Evolutionary conservation across 2,329 filamentous ascomycete species (phyloP), one percentile per base, ranked within the genome.

Genomic region (Emmonsiellopsis sp.): DNA sequence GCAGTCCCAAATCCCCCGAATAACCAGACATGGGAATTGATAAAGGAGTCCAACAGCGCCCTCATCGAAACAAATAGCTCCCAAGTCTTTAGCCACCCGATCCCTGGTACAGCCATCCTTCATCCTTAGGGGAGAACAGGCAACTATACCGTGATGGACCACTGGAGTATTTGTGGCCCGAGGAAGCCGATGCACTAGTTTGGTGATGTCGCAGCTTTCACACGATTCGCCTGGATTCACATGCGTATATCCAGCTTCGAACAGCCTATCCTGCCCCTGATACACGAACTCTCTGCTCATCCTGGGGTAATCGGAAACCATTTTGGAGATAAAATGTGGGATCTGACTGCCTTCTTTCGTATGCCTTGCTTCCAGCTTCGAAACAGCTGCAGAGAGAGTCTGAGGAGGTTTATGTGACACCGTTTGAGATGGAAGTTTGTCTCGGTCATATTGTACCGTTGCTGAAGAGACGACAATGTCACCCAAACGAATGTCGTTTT

Each of bases 1-100:
- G 44, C 73, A 74, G 48, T 73, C 68, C n/a, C 66, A 74, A 0
- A 75, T 70, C 0, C 70, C 71, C 6, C 72, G 71, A 41, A 76
- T 66, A 0, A 70, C 57, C 0, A 76, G 54, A 3, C 67, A 71
- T 0, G 70, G 70, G 0, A 73, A 50, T 0, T 59, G 55, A 52
- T 62, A 55, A 53, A 58, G 59, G 7, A 63, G 37, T 4, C 64
- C 62, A 9, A 59, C 63, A 13, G 62, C 59, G 52, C 68, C 65
- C 65, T 66, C 68, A 52, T 68, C 66, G 13, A 68, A 65, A 20
- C 63, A 65, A 5, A 63, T 42, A 0, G 61, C 54, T 20, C 47
- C 51, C 40, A 50, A 51, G 37, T 62, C 43, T 10, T 16, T 9
- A 32, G 45, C 50, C 3, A 58, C 34, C 35, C 15, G 46, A 13